Conservation (phyloP, 345 rosid genomes). For the Hibiscus tridactylites region DNA sequence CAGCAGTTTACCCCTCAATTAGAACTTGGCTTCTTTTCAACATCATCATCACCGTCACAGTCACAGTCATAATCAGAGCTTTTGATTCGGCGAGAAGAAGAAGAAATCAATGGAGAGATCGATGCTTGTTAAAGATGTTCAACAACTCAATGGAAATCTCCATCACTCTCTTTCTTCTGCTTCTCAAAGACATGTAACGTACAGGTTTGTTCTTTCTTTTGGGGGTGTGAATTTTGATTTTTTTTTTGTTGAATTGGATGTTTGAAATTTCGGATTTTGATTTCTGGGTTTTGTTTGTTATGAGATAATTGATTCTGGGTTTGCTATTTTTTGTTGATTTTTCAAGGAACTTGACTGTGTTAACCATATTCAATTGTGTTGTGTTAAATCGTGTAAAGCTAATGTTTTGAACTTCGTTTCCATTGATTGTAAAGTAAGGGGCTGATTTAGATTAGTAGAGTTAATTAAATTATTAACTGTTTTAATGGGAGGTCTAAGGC, state of each 20-base stretch:
- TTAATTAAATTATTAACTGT: neutral
- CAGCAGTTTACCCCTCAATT: neutral
- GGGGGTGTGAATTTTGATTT: neutral
- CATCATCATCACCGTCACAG: neutral
- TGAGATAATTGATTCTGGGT: neutral
- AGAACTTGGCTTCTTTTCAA: neutral
- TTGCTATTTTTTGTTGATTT: neutral
- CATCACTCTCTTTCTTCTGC: conserved; percentile 25
- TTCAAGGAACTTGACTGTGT: neutral
- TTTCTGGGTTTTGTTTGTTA: neutral
- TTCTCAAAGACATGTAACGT: conserved; percentile 41
- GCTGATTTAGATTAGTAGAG: neutral
- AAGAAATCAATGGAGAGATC: conserved; percentile 12
- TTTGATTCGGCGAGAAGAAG: conserved; percentile 4
- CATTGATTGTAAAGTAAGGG: neutral
- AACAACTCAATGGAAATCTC: conserved; percentile 21
- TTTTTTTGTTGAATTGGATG: neutral
- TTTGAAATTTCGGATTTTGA: neutral
- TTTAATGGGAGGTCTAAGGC: neutral
- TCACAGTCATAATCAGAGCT: conserved; percentile 2
- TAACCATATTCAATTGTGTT: neutral
- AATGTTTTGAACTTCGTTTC: neutral
- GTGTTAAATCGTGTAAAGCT: neutral
- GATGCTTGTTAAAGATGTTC: conserved; percentile 20
- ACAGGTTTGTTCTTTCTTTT: conserved; percentile 27